Evolutionary conservation across 805 yeast genomes (phyloP), one percentile per base, ranked within the genome.

Genomic region (Starmerella sp.): DNA sequence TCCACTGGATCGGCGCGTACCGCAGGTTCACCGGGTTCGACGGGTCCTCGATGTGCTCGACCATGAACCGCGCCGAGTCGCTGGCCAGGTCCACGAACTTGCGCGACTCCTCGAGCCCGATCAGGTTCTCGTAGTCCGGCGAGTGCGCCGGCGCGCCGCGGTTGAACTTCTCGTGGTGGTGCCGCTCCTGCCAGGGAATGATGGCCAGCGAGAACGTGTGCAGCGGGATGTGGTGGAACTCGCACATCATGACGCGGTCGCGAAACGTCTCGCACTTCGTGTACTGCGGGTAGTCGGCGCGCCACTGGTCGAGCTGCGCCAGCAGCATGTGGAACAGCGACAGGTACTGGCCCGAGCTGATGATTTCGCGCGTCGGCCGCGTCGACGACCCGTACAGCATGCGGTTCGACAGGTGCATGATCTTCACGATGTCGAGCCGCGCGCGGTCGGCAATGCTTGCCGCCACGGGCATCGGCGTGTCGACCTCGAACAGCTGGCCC

Each of bases 1-100:
- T 82, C 95, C 96, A 89, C 59, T 96, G 73, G 13, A 88, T 89
- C 17, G 97, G 96, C 82, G 90, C 87, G 65, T 76, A 84, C 55
- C 81, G 75, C 53, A 88, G 70, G 73, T 83, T 70, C n/a, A 58
- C 60, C 62, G 83, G 86, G 6, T 88, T 81, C 41, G 93, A 70
- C 54, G 37, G 41, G 14, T 39, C 44, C 14, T 79, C 79, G 4
- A 90, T 84, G 6, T 84, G 83, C 28, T 77, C 76, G 30, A 90
- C 70, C 63, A 86, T 78, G 65, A 85, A 95, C 62, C 82, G 82
- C 1, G 96, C 96, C 0, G 97, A 84, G 56, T 75, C 79, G 61
- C 83, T 86, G 0, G 96, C 97, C 53, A 82, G 74, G 57, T 83
- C 89, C 30, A 88, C 86, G 69, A 83, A 89, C 62, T 82, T 78